These are phyloP conservation scores for Diaporthe sp. DNA, from an alignment of 2,329 filamentous ascomycete species.

Conservation along the genomic window DNA sequence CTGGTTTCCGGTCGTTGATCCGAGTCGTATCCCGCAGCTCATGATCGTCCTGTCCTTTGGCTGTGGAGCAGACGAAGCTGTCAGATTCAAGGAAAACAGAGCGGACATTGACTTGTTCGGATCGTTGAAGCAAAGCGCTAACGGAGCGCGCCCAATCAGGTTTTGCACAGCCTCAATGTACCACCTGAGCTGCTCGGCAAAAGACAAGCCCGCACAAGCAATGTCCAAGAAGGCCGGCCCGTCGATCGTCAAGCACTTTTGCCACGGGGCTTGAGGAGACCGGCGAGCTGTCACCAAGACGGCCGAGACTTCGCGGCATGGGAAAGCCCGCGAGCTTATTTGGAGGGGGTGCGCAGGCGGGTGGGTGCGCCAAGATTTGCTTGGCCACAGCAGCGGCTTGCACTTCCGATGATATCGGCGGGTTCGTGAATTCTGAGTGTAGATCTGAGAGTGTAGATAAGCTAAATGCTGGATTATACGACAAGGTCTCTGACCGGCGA, in stretches of 20 bases:
- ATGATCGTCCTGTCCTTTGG: not conserved
- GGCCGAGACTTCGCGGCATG: slow-evolving; percentile 21
- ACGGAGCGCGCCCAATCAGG: not conserved
- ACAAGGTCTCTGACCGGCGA: not conserved
- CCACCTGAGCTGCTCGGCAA: slow-evolving; percentile 9
- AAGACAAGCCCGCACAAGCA: slow-evolving; percentile 21
- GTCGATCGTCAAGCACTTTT: slow-evolving; percentile 20
- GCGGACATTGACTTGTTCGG: slow-evolving; percentile 3
- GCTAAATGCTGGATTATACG: not conserved
- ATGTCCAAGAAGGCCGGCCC: slow-evolving; percentile 9
- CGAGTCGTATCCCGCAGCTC: slow-evolving; percentile 1
- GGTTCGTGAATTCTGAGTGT: not conserved
- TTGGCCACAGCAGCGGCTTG: not conserved
- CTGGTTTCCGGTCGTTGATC: not conserved
- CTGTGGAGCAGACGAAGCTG: slow-evolving; percentile 11
- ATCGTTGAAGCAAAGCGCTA: not conserved
- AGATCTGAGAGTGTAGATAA: not conserved
- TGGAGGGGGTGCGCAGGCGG: slow-evolving; percentile 1
- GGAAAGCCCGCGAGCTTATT: slow-evolving; percentile 23
- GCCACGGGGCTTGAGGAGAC: slow-evolving; percentile 12
- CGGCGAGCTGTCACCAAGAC: slow-evolving; percentile 10
- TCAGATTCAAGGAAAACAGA: not conserved
- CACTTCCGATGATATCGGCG: not conserved
- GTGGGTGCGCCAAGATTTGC: slow-evolving; percentile 21
- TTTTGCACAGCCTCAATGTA: slow-evolving; percentile 27